Conservation (phyloP, 148 eudicot species). For the Spergularia bocconei region DNA sequence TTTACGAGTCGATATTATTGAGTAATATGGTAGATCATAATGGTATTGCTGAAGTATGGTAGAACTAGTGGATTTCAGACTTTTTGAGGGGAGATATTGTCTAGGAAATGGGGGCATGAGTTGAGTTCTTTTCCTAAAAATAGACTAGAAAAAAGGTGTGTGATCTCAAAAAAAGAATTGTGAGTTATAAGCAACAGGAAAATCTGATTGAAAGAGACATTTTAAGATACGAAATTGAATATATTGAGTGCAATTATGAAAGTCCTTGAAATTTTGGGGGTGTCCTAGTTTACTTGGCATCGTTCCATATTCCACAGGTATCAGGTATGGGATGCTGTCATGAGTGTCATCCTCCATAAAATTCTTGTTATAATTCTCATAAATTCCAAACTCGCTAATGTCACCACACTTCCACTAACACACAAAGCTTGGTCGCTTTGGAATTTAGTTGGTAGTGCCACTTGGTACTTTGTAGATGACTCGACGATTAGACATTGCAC, state of each 20-base stretch:
- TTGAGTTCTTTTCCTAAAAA: background rate
- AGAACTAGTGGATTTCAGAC: conserved; percentile 8
- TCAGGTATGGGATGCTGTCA: no score
- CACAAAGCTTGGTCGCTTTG: no score
- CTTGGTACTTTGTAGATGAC: no score
- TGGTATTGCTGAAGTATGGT: background rate
- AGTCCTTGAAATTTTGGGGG: background rate
- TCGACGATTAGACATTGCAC: no score
- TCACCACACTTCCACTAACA: no score
- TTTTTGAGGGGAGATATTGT: background rate
- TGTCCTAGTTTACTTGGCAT: background rate
- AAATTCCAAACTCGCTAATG: background rate
- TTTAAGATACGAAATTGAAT: conserved; percentile 22
- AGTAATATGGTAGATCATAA: no score
- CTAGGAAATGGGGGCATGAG: conserved; percentile 5
- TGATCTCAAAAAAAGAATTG: background rate
- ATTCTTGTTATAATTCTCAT: background rate
- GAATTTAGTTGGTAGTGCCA: no score
- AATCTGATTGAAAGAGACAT: conserved; percentile 26
- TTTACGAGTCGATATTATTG: no score
- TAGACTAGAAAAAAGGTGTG: conserved; percentile 1
- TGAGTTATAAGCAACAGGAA: conserved; percentile 13
- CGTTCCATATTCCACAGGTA: background rate
- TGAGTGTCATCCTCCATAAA: background rate
- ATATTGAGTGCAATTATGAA: background rate